Percentiles rank a stretch among this genome's conserved stretches.
phyloP scores from a whole-genome alignment of 1,284 basidiomycete genomes.

The Fomitopsis pinicola region DNA sequence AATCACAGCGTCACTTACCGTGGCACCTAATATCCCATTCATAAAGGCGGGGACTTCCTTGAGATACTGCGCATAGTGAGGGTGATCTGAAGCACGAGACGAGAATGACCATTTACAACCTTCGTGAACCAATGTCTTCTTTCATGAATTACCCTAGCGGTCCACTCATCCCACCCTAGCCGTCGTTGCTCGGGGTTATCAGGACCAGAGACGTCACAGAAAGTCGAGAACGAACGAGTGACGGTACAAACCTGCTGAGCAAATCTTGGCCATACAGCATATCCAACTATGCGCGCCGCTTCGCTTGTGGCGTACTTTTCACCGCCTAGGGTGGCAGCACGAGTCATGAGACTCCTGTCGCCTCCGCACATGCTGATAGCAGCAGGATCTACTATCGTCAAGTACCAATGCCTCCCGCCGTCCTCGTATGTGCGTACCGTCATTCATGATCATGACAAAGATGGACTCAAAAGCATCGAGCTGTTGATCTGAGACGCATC shows the following conservation, averaged over 20 bases:
- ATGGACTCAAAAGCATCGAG: background rate
- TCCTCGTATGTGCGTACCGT: background rate
- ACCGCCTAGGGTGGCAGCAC: conserved; percentile 14
- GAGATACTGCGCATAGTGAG: background rate
- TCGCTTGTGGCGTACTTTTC: conserved; percentile 16
- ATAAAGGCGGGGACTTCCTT: background rate
- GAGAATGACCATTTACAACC: background rate
- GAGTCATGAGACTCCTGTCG: conserved; percentile 10
- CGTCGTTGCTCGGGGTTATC: background rate
- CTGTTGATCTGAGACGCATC: background rate
- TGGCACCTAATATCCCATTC: background rate
- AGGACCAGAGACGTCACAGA: background rate
- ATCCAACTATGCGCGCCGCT: conserved; percentile 14
- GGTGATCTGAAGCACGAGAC: too few relatives aligned
- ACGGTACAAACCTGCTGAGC: conserved; percentile 15
- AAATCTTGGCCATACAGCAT: conserved; percentile 12
- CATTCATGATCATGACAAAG: conserved; percentile 4
- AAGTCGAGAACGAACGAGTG: too few relatives aligned
- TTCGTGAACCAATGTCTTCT: background rate
- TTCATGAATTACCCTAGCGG: background rate
- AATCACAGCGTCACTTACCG: background rate
- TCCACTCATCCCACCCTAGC: conserved; percentile 1
- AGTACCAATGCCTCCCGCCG: background rate
- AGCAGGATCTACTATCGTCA: conserved; percentile 2
- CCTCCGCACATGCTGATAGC: conserved; percentile 12